Evolutionary conservation across 1,284 basidiomycete species (phyloP), one percentile per base, ranked within the genome.

Genomic region (Trichosporon asahii): DNA sequence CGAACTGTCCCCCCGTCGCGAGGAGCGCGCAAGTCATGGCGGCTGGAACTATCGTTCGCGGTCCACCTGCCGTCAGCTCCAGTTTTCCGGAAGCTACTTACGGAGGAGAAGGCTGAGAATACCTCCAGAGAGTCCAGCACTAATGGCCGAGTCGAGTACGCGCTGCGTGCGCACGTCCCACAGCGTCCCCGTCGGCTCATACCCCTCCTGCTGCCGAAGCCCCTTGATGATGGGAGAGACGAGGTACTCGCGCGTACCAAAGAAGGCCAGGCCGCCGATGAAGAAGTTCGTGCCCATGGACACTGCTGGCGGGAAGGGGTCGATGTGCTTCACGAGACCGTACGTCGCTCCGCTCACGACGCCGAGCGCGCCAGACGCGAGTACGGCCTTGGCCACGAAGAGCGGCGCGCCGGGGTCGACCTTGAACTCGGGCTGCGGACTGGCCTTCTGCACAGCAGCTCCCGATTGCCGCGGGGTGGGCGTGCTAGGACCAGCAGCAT

Each of bases 211-310:
- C 57, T 61, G 29, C n/a, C 76, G 68, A 2, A 72, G 25, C 1
- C 73, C 69, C 7, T 77, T 66, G 18, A 83, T 74, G 2, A 78
- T 46, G 0, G 82, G 83, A 3, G 82, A 80, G 40, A 84, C 74
- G 68, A 82, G 29, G 72, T 83, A 83, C 75, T 84, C 83, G 69
- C 83, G 66, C 15, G 81, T 66, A 78, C 81, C 78, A 68, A 80
- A 82, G 70, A 83, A 82, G 1, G 78, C 72, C 9, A 83, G 64
- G 0, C 79, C 75, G 0, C 74, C 76, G 23, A 82, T 68, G 40
- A 76, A 73, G 40, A 76, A 74, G 67, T 81, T 81, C 29, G 80
- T 68, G n/a, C 75, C 76, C 78, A 82, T 82, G 46, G 75, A 76
- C 21, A 77, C 71, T 2, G 73, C 75, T 18, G 78, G 55, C 14